Evolutionary conservation across 495 filamentous ascomycete genomes (phyloP).

Genomic region (Aspergillus asperescens): DNA sequence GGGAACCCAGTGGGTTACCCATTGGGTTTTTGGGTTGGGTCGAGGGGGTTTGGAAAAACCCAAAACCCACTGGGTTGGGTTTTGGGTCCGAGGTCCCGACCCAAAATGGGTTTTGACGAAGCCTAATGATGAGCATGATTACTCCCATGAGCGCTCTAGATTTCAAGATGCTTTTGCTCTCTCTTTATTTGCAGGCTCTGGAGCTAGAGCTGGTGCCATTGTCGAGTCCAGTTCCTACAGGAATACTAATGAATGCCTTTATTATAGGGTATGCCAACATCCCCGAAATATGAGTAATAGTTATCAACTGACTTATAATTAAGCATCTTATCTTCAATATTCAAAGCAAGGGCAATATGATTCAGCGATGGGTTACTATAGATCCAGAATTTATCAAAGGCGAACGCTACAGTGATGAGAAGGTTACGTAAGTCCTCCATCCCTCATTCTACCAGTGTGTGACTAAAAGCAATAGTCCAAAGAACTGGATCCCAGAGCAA

Average conservation of each 20-base stretch:
- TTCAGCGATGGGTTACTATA: conserved; percentile 22
- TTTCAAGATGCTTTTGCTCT: conserved; percentile 20
- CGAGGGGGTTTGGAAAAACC: too few species aligned
- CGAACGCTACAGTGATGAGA: conserved; percentile 12
- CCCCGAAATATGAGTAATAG: background rate
- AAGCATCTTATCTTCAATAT: conserved; percentile 16
- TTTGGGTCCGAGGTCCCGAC: too few species aligned
- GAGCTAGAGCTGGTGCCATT: conserved; percentile 17
- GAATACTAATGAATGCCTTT: conserved; percentile 20
- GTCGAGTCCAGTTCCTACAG: conserved; percentile 22
- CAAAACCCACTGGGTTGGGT: background rate
- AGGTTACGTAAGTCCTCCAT: conserved; percentile 11
- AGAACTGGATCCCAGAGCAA: too few species aligned
- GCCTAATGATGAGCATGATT: conserved; percentile 17
- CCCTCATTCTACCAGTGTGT: too few species aligned
- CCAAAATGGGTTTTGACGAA: too few species aligned
- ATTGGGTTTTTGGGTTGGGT: too few species aligned
- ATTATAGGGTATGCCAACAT: conserved; percentile 21
- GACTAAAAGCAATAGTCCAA: too few species aligned
- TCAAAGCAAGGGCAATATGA: conserved; percentile 1
- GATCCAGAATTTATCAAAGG: conserved; percentile 23
- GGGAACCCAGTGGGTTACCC: too few species aligned
- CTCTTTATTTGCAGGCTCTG: conserved; percentile 18
- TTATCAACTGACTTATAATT: too few species aligned
- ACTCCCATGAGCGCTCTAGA: conserved; percentile 18